Evolutionary conservation across 2,329 filamentous ascomycete species (phyloP).

Genomic region (Neonectria punicea): DNA sequence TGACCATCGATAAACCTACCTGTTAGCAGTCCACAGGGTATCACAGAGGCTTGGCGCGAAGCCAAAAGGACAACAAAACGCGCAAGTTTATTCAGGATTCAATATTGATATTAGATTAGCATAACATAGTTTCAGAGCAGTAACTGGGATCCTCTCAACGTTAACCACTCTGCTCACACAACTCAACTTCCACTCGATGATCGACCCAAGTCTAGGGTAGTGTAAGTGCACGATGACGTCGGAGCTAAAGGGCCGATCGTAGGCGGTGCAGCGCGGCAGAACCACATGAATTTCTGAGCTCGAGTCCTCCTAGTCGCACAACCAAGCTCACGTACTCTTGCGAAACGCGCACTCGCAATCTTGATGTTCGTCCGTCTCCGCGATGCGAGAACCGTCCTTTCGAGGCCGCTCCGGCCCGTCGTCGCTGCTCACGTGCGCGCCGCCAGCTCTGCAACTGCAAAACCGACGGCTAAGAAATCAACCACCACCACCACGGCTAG

Average conservation of each 20-base stretch:
- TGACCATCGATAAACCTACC: no score
- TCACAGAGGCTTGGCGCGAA: no score
- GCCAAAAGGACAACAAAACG: no score
- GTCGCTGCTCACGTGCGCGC: not conserved
- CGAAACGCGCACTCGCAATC: not conserved
- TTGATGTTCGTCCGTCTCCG: slow-evolving; percentile 35
- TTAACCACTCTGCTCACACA: no score
- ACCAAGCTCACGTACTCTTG: not conserved
- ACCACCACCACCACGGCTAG: no score
- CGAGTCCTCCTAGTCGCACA: not conserved
- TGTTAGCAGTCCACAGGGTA: no score
- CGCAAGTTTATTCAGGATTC: no score
- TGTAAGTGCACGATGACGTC: slow-evolving; percentile 14
- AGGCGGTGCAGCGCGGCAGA: slow-evolving; percentile 36
- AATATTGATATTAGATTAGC: no score
- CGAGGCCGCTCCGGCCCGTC: slow-evolving; percentile 20
- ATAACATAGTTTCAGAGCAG: not conserved
- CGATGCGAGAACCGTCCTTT: slow-evolving; percentile 28
- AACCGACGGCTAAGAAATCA: no score
- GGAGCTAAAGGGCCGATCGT: not conserved
- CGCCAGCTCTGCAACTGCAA: no score
- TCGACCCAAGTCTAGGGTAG: not conserved
- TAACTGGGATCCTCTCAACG: not conserved
- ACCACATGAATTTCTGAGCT: slow-evolving; percentile 32
- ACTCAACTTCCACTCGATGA: not conserved